Evolutionary conservation across 2,329 filamentous ascomycete species (phyloP), one percentile per base, ranked within the genome.

Genomic region (Epichloe amarillans): DNA sequence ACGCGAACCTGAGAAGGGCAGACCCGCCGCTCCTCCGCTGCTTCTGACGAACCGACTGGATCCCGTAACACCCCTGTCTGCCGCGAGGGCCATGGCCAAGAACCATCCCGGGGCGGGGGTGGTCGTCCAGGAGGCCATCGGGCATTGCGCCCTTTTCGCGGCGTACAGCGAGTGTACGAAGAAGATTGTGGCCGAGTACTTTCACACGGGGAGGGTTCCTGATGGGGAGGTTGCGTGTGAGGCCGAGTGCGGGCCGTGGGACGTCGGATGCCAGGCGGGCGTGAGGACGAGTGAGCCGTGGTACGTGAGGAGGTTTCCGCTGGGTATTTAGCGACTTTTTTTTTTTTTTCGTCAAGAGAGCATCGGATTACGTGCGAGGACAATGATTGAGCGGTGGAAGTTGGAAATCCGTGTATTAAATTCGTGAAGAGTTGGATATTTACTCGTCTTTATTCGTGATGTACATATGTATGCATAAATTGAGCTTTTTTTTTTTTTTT

Each of bases 31-130:
- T 4, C 72, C 73, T 4, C 53, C 75, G 26, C 57, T 76, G 30
- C 73, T 73, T 57, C 54, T 75, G 3, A 64, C 66, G 11, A 70
- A 68, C 49, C 54, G 62, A 5, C 62, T 68, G 6, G 72, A 75
- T 50, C 73, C 73, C 12, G 68, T 73, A 11, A 75, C 73, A 26
- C 73, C 73, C 5, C 55, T 70, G 38, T n/a, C 38, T 5, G 35
- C 50, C 4, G 56, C 56, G 8, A 41, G 52, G 3, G 15, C 26
- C 37, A 58, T 57, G 56, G 49, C 57, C 14, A 46, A 11, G 36
- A 15, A 19, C 1, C 56, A 62, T 39, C 56, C 56, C 1, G 58
- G 59, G 7, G 56, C 60, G 0, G 51, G 51, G 8, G 50, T 63
- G 4, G 50, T 62, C 4, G 47, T 60, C 0, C 57, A 57, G 35